A percentile compares a stretch with the other conserved stretches of the same genome.
phyloP scores from a whole-genome alignment of 306 rosid species.

The Quercus gilva region DNA sequence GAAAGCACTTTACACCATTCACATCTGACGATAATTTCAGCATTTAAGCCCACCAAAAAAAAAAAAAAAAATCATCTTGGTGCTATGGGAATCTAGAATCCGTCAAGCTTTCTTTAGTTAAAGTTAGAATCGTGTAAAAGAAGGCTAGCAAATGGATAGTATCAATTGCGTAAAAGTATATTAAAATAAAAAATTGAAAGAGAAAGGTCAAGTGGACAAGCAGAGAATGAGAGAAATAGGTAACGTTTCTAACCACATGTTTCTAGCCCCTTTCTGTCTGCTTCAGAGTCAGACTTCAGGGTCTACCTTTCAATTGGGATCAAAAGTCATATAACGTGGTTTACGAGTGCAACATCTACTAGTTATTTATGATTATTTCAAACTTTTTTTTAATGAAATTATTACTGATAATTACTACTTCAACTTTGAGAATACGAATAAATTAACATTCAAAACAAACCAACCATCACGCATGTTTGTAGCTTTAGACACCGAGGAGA shows the following conservation, averaged over 20 bases:
- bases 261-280: too few species aligned
- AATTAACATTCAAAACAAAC: neutral
- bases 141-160: neutral
- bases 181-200: neutral
- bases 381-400: too few species aligned
- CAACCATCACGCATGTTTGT: neutral
- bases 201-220: neutral
- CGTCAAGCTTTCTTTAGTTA: neutral
- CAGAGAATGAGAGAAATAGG: neutral
- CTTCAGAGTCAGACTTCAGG: neutral
- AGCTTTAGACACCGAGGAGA: constrained; percentile 3
- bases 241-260: neutral
- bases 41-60: neutral
- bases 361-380: neutral
- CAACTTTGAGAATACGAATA: neutral
- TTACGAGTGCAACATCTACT: neutral
- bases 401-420: neutral
- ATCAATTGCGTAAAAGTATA: too few species aligned
- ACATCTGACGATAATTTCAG: neutral
- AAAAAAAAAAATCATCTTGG: neutral
- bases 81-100: neutral
- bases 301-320: neutral
- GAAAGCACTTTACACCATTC: neutral
- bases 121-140: too few species aligned
- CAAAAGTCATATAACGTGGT: neutral